These are phyloP conservation scores for Daldinia eschscholtzii DNA, from an alignment of 2,329 filamentous ascomycete genomes.

Conservation along the genomic window DNA sequence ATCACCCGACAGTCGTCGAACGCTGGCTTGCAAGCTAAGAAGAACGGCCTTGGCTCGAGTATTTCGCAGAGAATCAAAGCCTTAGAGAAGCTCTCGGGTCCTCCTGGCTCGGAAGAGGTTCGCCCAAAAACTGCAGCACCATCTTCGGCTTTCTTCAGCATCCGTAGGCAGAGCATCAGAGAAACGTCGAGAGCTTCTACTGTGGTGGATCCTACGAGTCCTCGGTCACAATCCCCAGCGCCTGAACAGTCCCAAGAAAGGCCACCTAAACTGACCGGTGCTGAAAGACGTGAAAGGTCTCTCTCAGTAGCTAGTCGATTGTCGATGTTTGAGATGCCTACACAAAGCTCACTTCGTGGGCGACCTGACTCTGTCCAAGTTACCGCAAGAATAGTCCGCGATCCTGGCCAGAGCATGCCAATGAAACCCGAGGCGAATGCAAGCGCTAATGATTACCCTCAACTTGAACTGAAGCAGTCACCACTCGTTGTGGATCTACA, in stretches of 20 bases:
- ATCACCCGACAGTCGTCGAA: slow-evolving; percentile 64
- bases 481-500: slow-evolving; percentile 71
- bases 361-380: slow-evolving; percentile 86
- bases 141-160: slow-evolving; percentile 61
- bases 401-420: slow-evolving; percentile 62
- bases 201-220: slow-evolving; percentile 54
- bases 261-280: slow-evolving; percentile 41
- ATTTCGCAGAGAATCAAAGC: slow-evolving; percentile 97
- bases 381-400: slow-evolving; percentile 84
- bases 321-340: slow-evolving; percentile 64
- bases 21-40: slow-evolving; percentile 72
- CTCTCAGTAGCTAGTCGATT: slow-evolving; percentile 68
- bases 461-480: slow-evolving; percentile 69
- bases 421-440: slow-evolving; percentile 57
- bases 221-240: slow-evolving; percentile 49
- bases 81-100: slow-evolving; percentile 79
- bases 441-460: slow-evolving; percentile 60
- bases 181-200: slow-evolving; percentile 54
- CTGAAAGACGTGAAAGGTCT: slow-evolving; percentile 59
- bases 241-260: slow-evolving; percentile 49
- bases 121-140: slow-evolving; percentile 51
- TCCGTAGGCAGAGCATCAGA: slow-evolving; percentile 55
- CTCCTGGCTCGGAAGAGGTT: slow-evolving; percentile 49
- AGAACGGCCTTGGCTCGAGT: slow-evolving; percentile 85
- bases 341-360: slow-evolving; percentile 57